Evolutionary conservation across 371 early-diverging fungal species (phyloP), one percentile per base, ranked within the genome.

Genomic region (Mortierella sp.): DNA sequence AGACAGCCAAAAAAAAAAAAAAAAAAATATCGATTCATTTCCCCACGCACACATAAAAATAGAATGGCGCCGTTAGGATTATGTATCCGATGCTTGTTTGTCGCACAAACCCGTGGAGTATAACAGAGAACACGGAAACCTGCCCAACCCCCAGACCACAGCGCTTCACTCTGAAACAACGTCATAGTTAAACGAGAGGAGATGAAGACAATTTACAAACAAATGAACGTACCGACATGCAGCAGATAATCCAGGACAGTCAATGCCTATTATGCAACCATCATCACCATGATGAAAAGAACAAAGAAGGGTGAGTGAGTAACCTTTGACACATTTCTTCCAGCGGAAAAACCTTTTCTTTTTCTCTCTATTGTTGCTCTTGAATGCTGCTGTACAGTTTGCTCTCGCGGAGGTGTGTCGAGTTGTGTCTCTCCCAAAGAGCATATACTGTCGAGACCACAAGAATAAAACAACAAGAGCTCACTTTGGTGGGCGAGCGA

Each of bases 191-290:
- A n/a, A n/a, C n/a, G n/a, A n/a, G n/a, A n/a, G n/a, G n/a, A n/a
- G n/a, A n/a, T n/a, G n/a, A n/a, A n/a, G n/a, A n/a, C n/a, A n/a
- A n/a, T n/a, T n/a, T n/a, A n/a, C n/a, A n/a, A n/a, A n/a, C n/a
- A n/a, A n/a, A n/a, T n/a, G 58, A 47, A 74, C 83, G 66, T 78
- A 83, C 83, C 83, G 52, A 83, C 83, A 73, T 83, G 83, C 39
- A 83, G 70, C 64, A 83, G 67, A 55, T 83, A 83, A 41, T 83
- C 83, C 43, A 83, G 84, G 31, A 94, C 82, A 9, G 86, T 90
- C 45, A 93, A 84, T 1, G 93, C 88, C 92, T 91, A 77, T 7
- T 22, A 45, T 7, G 16, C 10, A 48, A 58, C 34, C 2, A 53
- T 4, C 37, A 34, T 58, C 37, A 61, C 22, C 22, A 61, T 22